Evolutionary conservation across 2,329 filamentous ascomycete genomes (phyloP).

Genomic region (Samsoniella hepiali): DNA sequence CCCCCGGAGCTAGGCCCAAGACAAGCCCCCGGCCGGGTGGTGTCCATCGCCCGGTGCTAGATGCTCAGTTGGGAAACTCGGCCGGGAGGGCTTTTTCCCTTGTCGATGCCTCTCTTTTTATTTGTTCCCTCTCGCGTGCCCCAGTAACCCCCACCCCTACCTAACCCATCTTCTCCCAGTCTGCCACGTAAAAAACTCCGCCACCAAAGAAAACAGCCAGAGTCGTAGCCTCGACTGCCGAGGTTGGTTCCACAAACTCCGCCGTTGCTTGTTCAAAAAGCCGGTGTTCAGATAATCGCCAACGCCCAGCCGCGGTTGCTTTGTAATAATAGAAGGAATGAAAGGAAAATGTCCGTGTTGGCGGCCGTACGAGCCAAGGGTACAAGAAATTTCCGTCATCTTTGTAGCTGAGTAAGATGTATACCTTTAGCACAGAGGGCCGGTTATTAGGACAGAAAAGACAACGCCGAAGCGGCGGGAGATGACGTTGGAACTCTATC

Average conservation of each 20-base stretch:
- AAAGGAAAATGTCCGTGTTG: background rate
- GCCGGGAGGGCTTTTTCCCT: background rate
- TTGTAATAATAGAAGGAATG: background rate
- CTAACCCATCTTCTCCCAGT: too few relatives aligned
- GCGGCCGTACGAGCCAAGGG: background rate
- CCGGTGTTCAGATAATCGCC: background rate
- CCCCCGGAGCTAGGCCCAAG: background rate
- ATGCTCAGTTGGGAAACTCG: constrained; percentile 13
- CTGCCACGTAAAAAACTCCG: background rate
- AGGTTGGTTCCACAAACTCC: constrained; percentile 9
- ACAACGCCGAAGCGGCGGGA: background rate
- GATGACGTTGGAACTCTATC: constrained; percentile 16
- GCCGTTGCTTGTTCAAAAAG: background rate
- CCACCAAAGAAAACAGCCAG: background rate
- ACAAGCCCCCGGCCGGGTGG: background rate
- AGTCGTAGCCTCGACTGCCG: background rate
- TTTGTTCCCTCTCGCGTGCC: too few relatives aligned
- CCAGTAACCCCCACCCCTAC: too few relatives aligned
- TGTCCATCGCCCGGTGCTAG: background rate
- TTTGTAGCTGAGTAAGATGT: constrained; percentile 9
- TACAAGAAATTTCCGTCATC: background rate
- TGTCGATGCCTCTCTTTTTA: background rate
- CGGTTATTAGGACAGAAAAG: background rate
- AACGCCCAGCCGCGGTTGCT: background rate
- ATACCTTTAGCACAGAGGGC: background rate